Percentiles rank a stretch among this genome's conserved stretches.
phyloP scores from a whole-genome alignment of 768 basidiomycete genomes.

The Lenzites betulinus region DNA sequence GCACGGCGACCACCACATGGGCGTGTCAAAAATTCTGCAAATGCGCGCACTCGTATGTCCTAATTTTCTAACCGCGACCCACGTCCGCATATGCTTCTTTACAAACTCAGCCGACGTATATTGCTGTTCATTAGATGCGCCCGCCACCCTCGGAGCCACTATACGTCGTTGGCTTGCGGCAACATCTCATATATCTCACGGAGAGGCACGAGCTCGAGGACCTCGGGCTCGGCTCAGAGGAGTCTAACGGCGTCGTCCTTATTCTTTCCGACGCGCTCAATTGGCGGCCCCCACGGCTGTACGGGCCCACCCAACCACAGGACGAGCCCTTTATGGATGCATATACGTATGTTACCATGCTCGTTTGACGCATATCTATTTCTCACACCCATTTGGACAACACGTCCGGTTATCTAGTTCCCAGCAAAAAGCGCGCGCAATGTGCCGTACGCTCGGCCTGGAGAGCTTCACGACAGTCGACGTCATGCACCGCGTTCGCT shows the following conservation, averaged over 20 bases:
- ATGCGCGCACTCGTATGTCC: constrained; percentile 64
- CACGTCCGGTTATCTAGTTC: constrained; percentile 39
- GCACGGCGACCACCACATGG: constrained; percentile 92
- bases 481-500: constrained; percentile 71
- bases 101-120: neutral
- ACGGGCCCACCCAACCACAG: constrained; percentile 22
- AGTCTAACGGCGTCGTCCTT: constrained; percentile 53
- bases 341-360: neutral
- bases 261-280: constrained; percentile 57
- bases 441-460: constrained; percentile 59
- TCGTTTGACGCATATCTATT: neutral
- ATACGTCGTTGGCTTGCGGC: constrained; percentile 64
- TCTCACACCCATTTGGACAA: neutral
- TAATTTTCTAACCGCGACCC: neutral
- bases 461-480: constrained; percentile 65
- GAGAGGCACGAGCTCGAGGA: constrained; percentile 76
- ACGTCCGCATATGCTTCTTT: neutral
- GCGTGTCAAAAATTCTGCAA: constrained; percentile 71
- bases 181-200: constrained; percentile 63
- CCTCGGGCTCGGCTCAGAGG: constrained; percentile 51
- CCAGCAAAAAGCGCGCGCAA: constrained; percentile 38
- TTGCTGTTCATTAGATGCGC: constrained; percentile 48
- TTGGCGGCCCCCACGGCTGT: constrained; percentile 41
- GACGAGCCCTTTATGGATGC: constrained; percentile 26
- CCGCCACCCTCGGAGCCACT: constrained; percentile 64